phyloP scores from a whole-genome alignment of 306 rosid species.

The Purshia tridentata region DNA sequence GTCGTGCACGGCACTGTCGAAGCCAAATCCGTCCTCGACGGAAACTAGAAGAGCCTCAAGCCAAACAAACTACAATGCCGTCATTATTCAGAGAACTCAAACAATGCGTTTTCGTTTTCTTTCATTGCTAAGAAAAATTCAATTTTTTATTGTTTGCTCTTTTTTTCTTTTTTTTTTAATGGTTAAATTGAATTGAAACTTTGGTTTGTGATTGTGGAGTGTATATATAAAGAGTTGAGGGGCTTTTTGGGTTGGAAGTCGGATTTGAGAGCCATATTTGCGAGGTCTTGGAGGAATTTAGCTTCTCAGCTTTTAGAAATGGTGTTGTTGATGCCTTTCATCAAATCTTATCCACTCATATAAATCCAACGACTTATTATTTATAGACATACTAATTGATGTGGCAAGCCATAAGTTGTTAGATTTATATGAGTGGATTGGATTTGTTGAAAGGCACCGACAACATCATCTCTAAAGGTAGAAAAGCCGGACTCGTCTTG shows the following conservation, averaged over 20 bases:
- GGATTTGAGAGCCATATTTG: slow-evolving; percentile 66
- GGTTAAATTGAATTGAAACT: background rate
- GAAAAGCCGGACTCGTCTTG: too few relatives aligned
- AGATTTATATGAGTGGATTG: too few relatives aligned
- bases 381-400: too few relatives aligned
- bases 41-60: slow-evolving; percentile 46
- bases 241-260: slow-evolving; percentile 84
- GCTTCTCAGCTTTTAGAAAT: too few relatives aligned
- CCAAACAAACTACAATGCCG: slow-evolving; percentile 75
- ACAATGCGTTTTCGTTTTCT: slow-evolving; percentile 39
- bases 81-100: slow-evolving; percentile 64
- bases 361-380: too few relatives aligned
- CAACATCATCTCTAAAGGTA: too few relatives aligned
- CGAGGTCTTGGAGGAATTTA: slow-evolving; percentile 63
- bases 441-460: too few relatives aligned
- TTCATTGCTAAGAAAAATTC: slow-evolving; percentile 7
- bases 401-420: too few relatives aligned
- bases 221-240: slow-evolving; percentile 80
- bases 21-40: slow-evolving; percentile 60
- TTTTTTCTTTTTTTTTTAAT: background rate
- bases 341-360: too few relatives aligned
- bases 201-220: slow-evolving; percentile 43
- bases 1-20: slow-evolving; percentile 78
- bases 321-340: too few relatives aligned
- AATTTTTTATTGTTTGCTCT: background rate